Evolutionary conservation across 1,284 basidiomycete genomes (phyloP), one percentile per base, ranked within the genome.

Genomic region (Meripilus lineatus): DNA sequence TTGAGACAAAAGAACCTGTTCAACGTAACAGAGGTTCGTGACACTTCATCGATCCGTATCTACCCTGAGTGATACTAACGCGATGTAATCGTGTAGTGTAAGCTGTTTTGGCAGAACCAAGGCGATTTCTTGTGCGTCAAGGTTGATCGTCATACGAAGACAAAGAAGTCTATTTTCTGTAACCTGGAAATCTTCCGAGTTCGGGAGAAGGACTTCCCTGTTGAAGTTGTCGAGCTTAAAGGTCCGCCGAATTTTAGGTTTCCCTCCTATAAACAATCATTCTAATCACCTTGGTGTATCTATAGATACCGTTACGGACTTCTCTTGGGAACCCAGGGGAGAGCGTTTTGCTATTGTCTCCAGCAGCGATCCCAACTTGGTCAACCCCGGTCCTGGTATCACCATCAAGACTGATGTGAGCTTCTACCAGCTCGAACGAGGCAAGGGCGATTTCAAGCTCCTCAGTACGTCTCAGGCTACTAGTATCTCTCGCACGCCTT

Each of bases 81-180:
- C 40, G 3, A 33, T 40, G 32, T 22, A 11, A 15, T 15, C 46
- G 40, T 43, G 14, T 56, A 96, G 93, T 98, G 94, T 69, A 98
- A 98, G 72, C 79, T 99, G 38, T 89, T 90, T 69, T 99, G 93
- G 94, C 96, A 99, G 71, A 96, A 95, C 60, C 91, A 96, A 64
- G 96, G 96, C 40, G 94, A 99, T 68, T 99, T 93, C 74, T 80
- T 99, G 21, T 99, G 96, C 59, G 96, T 99, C 68, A 98, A 97
- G 71, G 96, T 99, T 47, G 96, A 99, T 69, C 89, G 96, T 48
- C 94, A 98, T 66, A 98, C 95, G 36, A 99, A 99, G 74, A 96
- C 93, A 17, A 98, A 98, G 71, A 99, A 99, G 73, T 94, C 93
- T 10, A 93, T 92, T 44, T 99, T 94, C 74, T 96, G 94, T 70